Evolutionary conservation across 352 stramenopile genomes (phyloP), one percentile per base, ranked within the genome.

Genomic region (Globisporangium orthogonon): DNA sequence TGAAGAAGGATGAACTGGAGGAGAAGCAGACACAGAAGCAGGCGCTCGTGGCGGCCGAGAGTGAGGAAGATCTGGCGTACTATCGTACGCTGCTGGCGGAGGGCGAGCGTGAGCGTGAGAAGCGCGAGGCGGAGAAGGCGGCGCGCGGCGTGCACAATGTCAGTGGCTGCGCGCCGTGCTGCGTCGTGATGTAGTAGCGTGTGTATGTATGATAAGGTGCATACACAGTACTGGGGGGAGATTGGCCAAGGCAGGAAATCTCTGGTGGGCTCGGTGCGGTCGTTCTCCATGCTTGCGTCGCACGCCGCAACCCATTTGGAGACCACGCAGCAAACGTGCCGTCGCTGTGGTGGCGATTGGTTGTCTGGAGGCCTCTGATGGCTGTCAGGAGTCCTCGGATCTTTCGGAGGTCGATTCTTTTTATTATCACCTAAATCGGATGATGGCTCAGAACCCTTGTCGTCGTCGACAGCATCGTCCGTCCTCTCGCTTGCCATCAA

Each of bases 121-220:
- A 70, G 29, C 62, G 59, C 6, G 54, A 66, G 29, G 60, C 62
- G 2, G 69, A 58, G 41, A 71, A 67, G 17, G 50, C n/a, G 57
- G 70, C 54, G 31, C 59, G 62, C 56, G 33, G 56, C 7, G 52
- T 50, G 65, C 60, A 43, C 52, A 44, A 48, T 51, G 60, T 78
- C n/a, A 58, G 63, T 29, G 56, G 65, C n/a, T 90, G 80, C 52
- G 66, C 74, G 11, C 58, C 75, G 52, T 90, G 80, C 58, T 90
- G 80, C 63, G 60, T 66, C 29, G 56, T 90, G 48, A 74, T 75
- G 70, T 73, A 65, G 46, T 11, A 4, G 47, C n/a, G 44, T 15
- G 9, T 33, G 11, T 6, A 29, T 13, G 30, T 11, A 40, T 40
- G 35, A 14, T 1, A 11, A 11, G 35, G 35, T 41, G 35, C 14